These are phyloP conservation scores for Ceratocystis eucalypticola DNA, from an alignment of 2,329 filamentous ascomycete species.

Conservation along the genomic window DNA sequence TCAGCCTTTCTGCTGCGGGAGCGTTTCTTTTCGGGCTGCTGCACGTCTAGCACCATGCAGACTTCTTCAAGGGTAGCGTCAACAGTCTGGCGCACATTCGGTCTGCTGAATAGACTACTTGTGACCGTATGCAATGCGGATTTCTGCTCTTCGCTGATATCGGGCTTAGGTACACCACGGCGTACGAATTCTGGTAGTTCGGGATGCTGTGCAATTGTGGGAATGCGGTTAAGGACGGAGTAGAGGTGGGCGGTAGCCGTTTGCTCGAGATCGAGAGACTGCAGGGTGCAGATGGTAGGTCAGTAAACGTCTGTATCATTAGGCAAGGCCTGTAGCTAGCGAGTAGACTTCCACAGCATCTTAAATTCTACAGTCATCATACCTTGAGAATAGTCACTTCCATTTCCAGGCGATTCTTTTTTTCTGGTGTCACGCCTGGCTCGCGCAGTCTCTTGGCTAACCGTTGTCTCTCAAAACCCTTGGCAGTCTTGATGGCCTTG, in stretches of 20 bases:
- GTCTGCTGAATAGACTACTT: constrained; percentile 41
- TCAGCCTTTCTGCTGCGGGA: constrained; percentile 24
- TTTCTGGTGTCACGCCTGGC: constrained; percentile 33
- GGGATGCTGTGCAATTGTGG: constrained; percentile 38
- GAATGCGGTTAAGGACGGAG: constrained; percentile 41
- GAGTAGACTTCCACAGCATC: neutral
- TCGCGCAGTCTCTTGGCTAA: constrained; percentile 47
- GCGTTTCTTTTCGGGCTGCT: constrained; percentile 33
- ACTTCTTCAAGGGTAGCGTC: constrained; percentile 37
- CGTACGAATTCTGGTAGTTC: constrained; percentile 37
- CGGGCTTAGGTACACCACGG: constrained; percentile 35
- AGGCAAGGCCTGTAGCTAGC: neutral
- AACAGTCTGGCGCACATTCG: constrained; percentile 36
- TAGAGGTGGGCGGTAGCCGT: constrained; percentile 43
- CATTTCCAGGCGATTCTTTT: constrained; percentile 46
- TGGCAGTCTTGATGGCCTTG: constrained; percentile 56
- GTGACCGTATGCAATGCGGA: constrained; percentile 45
- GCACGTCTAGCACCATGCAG: constrained; percentile 36
- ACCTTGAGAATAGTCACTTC: constrained; percentile 46
- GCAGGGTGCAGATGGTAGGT: neutral
- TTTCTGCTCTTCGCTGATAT: constrained; percentile 39
- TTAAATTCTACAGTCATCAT: constrained; percentile 1
- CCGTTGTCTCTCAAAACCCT: constrained; percentile 67
- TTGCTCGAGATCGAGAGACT: constrained; percentile 46
- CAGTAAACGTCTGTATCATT: constrained; percentile 6